A percentile compares a stretch with the other conserved stretches of the same genome.
phyloP scores from a whole-genome alignment of 148 eudicot genomes.

The Vaccinium corymbosum region DNA sequence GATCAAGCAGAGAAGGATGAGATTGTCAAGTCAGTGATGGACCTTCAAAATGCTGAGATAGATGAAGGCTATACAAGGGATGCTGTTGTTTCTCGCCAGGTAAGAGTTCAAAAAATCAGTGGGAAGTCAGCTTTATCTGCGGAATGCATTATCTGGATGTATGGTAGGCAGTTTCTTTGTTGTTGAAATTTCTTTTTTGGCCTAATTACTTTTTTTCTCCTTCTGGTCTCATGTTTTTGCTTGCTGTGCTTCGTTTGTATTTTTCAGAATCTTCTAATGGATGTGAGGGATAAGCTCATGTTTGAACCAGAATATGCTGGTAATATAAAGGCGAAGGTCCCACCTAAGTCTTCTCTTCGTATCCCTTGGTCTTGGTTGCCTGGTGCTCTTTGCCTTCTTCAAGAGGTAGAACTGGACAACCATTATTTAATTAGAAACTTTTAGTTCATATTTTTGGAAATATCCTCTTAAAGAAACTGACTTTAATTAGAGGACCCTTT shows the following conservation, averaged over 20 bases:
- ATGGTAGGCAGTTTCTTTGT: neutral
- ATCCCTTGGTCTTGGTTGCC: conserved; percentile 97
- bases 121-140: neutral
- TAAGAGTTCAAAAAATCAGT: conserved; percentile 24
- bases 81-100: conserved; percentile 81
- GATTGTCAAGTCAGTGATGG: conserved; percentile 87
- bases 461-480: neutral
- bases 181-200: neutral
- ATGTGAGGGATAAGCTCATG: conserved; percentile 96
- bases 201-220: neutral
- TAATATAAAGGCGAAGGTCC: conserved; percentile 69
- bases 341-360: conserved; percentile 73
- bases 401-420: conserved; percentile 57
- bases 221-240: conserved; percentile 9
- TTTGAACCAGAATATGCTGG: conserved; percentile 99
- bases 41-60: conserved; percentile 75
- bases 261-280: conserved; percentile 78
- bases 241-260: neutral
- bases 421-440: neutral
- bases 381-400: conserved; percentile 96
- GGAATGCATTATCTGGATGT: neutral
- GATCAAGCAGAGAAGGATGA: conserved; percentile 92
- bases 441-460: neutral
- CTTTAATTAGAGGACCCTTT: neutral
- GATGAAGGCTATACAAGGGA: conserved; percentile 89